phyloP scores from a whole-genome alignment of 352 stramenopile species.

The Globisporangium camurandrum region DNA sequence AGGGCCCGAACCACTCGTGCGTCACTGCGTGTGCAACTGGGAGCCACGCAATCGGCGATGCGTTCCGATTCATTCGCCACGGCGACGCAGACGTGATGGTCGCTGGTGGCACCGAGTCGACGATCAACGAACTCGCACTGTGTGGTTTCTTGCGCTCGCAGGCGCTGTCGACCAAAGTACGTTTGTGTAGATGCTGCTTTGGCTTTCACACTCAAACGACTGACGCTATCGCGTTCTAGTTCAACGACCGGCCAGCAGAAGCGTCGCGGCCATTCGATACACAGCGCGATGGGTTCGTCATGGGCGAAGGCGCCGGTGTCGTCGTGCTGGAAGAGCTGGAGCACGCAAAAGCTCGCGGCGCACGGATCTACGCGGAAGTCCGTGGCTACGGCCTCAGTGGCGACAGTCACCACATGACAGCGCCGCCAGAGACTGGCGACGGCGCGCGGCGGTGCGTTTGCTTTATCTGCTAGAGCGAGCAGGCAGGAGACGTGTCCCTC shows the following conservation, averaged over 20 bases:
- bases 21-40: slow-evolving; percentile 96
- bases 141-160: slow-evolving; percentile 94
- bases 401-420: slow-evolving; percentile 94
- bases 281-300: slow-evolving; percentile 95
- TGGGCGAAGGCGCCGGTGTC: slow-evolving; percentile 83
- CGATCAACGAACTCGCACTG: slow-evolving; percentile 90
- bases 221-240: slow-evolving; percentile 30
- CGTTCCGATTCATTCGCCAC: slow-evolving; percentile 81
- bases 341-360: slow-evolving; percentile 88
- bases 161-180: slow-evolving; percentile 88
- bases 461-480: too few species aligned
- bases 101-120: slow-evolving; percentile 92
- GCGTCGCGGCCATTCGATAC: slow-evolving; percentile 95
- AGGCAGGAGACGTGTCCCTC: too few species aligned
- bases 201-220: too few species aligned
- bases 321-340: slow-evolving; percentile 84
- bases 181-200: background rate
- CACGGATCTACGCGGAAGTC: slow-evolving; percentile 93
- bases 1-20: slow-evolving; percentile 96
- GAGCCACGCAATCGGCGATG: slow-evolving; percentile 96
- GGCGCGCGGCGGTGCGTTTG: slow-evolving; percentile 37
- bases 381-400: slow-evolving; percentile 92
- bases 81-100: slow-evolving; percentile 94
- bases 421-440: slow-evolving; percentile 56
- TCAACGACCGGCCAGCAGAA: slow-evolving; percentile 89